phyloP scores from a whole-genome alignment of 768 basidiomycete species.

The Daedaleopsis sinensis region DNA sequence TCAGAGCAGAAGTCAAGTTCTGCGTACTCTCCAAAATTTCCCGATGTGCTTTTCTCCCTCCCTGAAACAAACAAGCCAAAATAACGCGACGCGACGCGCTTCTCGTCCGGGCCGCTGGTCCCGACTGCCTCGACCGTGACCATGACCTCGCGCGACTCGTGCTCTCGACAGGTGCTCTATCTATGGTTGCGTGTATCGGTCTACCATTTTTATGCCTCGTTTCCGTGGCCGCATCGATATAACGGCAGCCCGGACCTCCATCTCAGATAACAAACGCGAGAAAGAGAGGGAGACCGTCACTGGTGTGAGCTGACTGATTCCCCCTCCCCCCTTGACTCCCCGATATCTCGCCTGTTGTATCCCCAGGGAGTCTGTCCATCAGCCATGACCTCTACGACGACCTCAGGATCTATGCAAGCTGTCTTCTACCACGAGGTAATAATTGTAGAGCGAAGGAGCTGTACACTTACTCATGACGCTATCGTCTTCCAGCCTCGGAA shows the following conservation, averaged over 20 bases:
- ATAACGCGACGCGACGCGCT: slow-evolving; percentile 23
- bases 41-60: slow-evolving; percentile 12
- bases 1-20: slow-evolving; percentile 18
- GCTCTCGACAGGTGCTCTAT: no score
- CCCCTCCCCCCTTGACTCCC: neutral
- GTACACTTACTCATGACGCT: neutral
- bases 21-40: slow-evolving; percentile 15
- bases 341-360: neutral
- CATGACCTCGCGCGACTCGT: neutral
- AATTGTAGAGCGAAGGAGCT: no score
- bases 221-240: no score
- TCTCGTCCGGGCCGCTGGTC: neutral
- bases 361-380: no score
- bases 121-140: neutral
- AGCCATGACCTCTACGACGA: slow-evolving; percentile 3
- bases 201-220: no score
- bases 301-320: neutral
- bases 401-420: slow-evolving; percentile 15
- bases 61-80: slow-evolving; percentile 9
- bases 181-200: no score
- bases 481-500: slow-evolving; percentile 52
- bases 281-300: neutral
- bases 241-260: neutral
- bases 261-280: neutral
- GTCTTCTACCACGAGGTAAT: slow-evolving; percentile 22